A percentile compares a stretch with the other conserved stretches of the same genome.
These are phyloP conservation scores for Obba rivulosa DNA, from an alignment of 768 basidiomycete genomes.

Conservation along the genomic window DNA sequence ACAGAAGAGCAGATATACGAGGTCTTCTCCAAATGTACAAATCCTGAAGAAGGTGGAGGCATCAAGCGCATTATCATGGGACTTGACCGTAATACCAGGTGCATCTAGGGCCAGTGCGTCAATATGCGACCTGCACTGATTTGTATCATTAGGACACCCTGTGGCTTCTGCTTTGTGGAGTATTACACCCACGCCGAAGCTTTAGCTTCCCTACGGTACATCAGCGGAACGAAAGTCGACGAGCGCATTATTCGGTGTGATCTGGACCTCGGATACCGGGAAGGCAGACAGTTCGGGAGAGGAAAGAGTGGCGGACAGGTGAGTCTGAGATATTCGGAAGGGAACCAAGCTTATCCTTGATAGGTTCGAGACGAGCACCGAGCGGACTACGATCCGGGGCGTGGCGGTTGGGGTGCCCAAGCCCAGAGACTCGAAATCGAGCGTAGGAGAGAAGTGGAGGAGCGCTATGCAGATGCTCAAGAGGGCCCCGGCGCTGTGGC, in stretches of 20 bases:
- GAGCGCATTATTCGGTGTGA: conserved; percentile 98
- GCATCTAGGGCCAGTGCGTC: conserved; percentile 11
- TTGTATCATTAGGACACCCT: conserved; percentile 61
- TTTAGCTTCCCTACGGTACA: conserved; percentile 85
- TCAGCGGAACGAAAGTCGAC: conserved; percentile 97
- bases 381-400: conserved; percentile 94
- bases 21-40: conserved; percentile 86
- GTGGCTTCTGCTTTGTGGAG: conserved; percentile 94
- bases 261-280: conserved; percentile 92
- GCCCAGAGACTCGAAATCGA: conserved; percentile 70
- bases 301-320: conserved; percentile 97
- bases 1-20: conserved; percentile 97
- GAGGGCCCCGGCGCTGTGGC: conserved; percentile 80
- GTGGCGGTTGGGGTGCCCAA: conserved; percentile 93
- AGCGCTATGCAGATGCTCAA: conserved; percentile 77
- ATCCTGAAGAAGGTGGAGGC: conserved; percentile 80
- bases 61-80: conserved; percentile 96
- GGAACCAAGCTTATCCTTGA: neutral
- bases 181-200: conserved; percentile 96
- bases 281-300: conserved; percentile 94
- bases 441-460: conserved; percentile 76
- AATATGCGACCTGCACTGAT: neutral
- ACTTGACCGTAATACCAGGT: conserved; percentile 85
- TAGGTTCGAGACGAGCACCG: conserved; percentile 90
- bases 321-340: neutral